A percentile compares a stretch with the other conserved stretches of the same genome.
phyloP scores from a whole-genome alignment of 495 filamentous ascomycete species.

The Aspergillus hancockii region DNA sequence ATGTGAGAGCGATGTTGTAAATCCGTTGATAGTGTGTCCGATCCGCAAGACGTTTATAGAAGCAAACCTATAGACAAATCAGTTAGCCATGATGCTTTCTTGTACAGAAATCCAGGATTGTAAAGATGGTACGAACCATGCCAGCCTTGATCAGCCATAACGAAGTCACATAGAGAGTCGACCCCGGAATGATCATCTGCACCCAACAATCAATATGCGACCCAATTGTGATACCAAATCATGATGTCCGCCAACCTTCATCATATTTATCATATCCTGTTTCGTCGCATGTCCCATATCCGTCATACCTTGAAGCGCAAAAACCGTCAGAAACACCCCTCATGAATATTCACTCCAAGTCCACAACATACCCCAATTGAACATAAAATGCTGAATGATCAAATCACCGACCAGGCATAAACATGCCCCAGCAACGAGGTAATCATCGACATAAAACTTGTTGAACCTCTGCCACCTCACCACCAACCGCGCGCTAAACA shows the following conservation, averaged over 20 bases:
- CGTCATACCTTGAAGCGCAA: constrained; percentile 21
- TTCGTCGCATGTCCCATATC: constrained; percentile 15
- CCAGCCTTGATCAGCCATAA: constrained; percentile 28
- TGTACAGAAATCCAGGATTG: neutral
- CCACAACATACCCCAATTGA: constrained; percentile 18
- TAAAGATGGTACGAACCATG: constrained; percentile 15
- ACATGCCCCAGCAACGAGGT: constrained; percentile 15
- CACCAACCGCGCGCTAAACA: constrained; percentile 18
- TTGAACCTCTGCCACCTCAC: constrained; percentile 21
- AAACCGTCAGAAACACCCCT: neutral
- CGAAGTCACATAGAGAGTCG: constrained; percentile 27
- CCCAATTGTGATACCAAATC: neutral
- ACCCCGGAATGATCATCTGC: constrained; percentile 30
- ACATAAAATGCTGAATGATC: constrained; percentile 30
- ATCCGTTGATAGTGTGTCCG: constrained; percentile 24
- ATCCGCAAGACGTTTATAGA: constrained; percentile 29
- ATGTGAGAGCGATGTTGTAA: constrained; percentile 25
- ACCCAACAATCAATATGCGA: neutral
- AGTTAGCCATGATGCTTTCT: neutral
- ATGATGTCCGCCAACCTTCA: constrained; percentile 18
- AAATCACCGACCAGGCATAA: constrained; percentile 23
- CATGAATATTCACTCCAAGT: neutral
- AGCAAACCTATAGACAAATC: constrained; percentile 4
- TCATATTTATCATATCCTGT: constrained; percentile 19
- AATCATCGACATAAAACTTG: constrained; percentile 24